Conservation (phyloP, 2,329 filamentous ascomycete genomes). For the Chrysoporthe puriensis region DNA sequence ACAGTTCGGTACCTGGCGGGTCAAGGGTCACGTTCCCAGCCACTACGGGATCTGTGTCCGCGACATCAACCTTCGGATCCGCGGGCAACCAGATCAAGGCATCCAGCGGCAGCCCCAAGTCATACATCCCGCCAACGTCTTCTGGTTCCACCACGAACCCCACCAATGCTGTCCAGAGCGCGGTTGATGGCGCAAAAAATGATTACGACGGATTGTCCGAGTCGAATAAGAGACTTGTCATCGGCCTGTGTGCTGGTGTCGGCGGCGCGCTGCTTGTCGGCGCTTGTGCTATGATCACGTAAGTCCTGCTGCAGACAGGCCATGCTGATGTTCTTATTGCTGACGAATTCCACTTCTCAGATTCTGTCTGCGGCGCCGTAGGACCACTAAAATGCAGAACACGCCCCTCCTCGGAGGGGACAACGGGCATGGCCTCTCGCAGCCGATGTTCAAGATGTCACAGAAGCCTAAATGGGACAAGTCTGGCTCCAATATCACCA, state of each 20-base stretch:
- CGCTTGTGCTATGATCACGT: constrained; percentile 7
- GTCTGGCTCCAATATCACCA: not conserved
- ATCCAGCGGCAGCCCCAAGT: constrained; percentile 24
- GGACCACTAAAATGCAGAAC: not conserved
- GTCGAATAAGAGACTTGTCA: constrained; percentile 25
- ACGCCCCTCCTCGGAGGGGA: not conserved
- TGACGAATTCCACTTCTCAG: not conserved
- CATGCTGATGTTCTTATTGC: not conserved
- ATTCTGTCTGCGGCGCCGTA: constrained; percentile 3
- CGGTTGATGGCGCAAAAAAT: constrained; percentile 8
- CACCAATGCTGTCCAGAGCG: not conserved
- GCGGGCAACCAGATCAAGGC: constrained; percentile 35
- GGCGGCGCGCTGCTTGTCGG: constrained; percentile 20
- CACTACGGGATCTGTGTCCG: constrained; percentile 39
- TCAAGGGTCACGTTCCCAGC: constrained; percentile 45
- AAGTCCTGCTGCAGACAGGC: not conserved
- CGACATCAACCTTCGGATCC: constrained; percentile 46
- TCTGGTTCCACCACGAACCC: not conserved
- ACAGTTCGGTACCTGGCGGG: constrained; percentile 46
- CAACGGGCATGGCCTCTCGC: not conserved
- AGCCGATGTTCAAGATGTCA: not conserved
- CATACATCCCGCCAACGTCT: constrained; percentile 15
- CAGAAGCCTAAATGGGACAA: not conserved
- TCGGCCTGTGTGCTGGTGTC: constrained; percentile 23
- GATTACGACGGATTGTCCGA: constrained; percentile 15